Conservation (phyloP, 352 stramenopile genomes). For the Pythium vanterpoolii region DNA sequence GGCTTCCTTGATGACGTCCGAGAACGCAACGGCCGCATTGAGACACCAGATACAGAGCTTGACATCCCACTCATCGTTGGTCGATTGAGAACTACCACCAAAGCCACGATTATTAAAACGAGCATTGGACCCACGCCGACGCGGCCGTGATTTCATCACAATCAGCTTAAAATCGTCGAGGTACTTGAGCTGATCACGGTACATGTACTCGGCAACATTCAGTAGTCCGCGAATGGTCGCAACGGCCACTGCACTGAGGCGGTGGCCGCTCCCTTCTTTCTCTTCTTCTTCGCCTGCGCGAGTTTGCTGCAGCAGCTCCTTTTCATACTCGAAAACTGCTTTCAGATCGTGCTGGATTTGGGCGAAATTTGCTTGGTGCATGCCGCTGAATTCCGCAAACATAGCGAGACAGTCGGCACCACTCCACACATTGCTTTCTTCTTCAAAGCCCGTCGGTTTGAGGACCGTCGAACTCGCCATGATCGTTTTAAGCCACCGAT, state of each 20-base stretch:
- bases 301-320: constrained; percentile 29
- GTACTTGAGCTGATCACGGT: constrained; percentile 72
- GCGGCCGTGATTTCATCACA: constrained; percentile 35
- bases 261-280: constrained; percentile 18
- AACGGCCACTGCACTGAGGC: constrained; percentile 48
- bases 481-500: constrained; percentile 54
- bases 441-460: constrained; percentile 55
- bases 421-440: constrained; percentile 71
- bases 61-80: constrained; percentile 40
- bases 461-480: constrained; percentile 46
- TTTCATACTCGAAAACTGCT: constrained; percentile 53
- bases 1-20: constrained; percentile 59
- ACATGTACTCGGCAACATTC: constrained; percentile 80
- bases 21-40: constrained; percentile 81
- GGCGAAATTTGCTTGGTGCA: constrained; percentile 46
- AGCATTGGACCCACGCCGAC: constrained; percentile 15
- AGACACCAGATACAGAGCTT: constrained; percentile 88
- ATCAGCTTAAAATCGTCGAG: constrained; percentile 83
- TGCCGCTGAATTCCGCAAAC: constrained; percentile 56
- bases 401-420: constrained; percentile 64
- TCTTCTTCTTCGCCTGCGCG: background rate
- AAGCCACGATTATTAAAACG: constrained; percentile 3
- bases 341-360: constrained; percentile 41
- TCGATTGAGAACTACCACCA: constrained; percentile 15
- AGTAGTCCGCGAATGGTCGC: constrained; percentile 58